Evolutionary conservation across 345 rosid species (phyloP).

Genomic region (Linum trigynum): DNA sequence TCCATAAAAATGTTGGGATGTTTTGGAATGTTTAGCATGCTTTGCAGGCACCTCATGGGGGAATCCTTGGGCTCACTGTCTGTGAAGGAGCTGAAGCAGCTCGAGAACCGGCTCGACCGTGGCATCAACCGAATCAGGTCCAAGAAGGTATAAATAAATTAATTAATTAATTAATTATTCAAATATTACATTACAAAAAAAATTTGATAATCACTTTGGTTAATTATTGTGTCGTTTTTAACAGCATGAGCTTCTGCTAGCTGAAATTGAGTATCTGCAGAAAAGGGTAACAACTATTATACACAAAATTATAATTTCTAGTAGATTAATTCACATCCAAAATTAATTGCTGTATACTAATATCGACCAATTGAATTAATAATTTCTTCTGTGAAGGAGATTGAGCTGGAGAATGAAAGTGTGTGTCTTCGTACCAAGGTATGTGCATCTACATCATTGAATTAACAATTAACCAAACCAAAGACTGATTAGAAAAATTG

Average conservation of each 20-base stretch:
- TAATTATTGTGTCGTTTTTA: neutral
- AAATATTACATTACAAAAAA: neutral
- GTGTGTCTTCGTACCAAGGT: conserved; percentile 78
- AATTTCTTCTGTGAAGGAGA: conserved; percentile 38
- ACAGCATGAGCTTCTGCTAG: conserved; percentile 93
- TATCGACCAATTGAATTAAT: neutral
- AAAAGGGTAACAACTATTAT: conserved; percentile 49
- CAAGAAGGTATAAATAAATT: conserved; percentile 64
- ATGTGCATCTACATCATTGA: no score
- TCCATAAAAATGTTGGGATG: neutral
- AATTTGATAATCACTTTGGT: no score
- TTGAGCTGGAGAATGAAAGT: conserved; percentile 82
- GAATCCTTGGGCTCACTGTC: conserved; percentile 67
- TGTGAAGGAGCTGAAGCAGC: conserved; percentile 89
- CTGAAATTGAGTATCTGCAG: conserved; percentile 83
- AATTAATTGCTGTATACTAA: neutral
- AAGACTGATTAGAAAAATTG: no score
- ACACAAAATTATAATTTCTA: neutral
- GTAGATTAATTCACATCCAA: neutral
- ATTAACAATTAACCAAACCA: no score
- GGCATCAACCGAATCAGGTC: conserved; percentile 90
- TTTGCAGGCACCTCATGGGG: conserved; percentile 81
- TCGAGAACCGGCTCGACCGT: conserved; percentile 89
- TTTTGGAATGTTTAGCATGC: neutral
- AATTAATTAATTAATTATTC: neutral